Percentiles rank a stretch among this genome's conserved stretches.
phyloP scores from a whole-genome alignment of 2,329 filamentous ascomycete genomes.

The Lasiodiplodia sp. region DNA sequence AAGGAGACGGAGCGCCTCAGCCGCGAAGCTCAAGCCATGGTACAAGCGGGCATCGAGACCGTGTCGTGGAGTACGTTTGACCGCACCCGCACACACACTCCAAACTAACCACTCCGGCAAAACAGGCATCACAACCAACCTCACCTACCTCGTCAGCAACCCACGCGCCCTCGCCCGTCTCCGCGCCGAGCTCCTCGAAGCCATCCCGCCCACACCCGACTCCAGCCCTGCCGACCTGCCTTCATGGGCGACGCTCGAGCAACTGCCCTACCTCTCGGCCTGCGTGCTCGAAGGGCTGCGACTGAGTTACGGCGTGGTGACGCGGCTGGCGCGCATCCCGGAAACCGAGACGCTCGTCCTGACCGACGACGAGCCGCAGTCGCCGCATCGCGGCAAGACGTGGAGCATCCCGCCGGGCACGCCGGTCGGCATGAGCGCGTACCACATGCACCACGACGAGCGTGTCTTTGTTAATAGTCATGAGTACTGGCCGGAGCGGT shows the following conservation, averaged over 20 bases:
- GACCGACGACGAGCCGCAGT: background rate
- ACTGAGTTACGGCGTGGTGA: conserved; percentile 49
- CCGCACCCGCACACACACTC: background rate
- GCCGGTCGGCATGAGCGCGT: conserved; percentile 30
- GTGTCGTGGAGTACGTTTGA: conserved; percentile 17
- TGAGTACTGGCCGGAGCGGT: conserved; percentile 40
- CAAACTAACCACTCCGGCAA: background rate
- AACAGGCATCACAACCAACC: conserved; percentile 38
- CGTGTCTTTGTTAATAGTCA: conserved; percentile 38
- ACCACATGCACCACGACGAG: conserved; percentile 34
- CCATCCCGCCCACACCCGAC: conserved; percentile 37
- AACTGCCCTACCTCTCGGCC: conserved; percentile 31
- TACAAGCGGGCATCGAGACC: conserved; percentile 44
- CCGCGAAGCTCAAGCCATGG: conserved; percentile 42
- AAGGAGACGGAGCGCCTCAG: conserved; percentile 44
- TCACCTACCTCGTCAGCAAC: conserved; percentile 42
- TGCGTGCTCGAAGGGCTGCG: conserved; percentile 41
- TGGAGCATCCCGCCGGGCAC: conserved; percentile 30
- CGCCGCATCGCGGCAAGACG: background rate
- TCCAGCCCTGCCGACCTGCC: background rate
- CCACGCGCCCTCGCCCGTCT: conserved; percentile 36
- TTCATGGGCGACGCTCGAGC: conserved; percentile 22
- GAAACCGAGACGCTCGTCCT: conserved; percentile 28
- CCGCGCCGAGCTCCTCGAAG: conserved; percentile 37
- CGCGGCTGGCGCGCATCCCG: conserved; percentile 36